These are phyloP conservation scores for Hygrophorus pudorinus DNA, from an alignment of 768 basidiomycete species.

Conservation along the genomic window DNA sequence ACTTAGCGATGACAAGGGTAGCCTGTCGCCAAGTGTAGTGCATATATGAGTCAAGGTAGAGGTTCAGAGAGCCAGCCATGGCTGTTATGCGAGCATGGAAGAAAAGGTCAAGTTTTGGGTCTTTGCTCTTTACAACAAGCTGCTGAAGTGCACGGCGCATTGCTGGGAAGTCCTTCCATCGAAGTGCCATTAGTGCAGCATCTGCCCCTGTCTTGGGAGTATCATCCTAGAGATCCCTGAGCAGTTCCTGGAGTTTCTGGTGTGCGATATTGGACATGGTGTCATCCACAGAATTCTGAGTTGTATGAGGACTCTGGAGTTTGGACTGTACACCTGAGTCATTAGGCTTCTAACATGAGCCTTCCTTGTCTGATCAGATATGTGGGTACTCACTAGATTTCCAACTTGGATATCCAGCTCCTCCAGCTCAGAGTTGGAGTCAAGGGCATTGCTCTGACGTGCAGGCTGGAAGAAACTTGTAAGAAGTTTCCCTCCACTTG, in stretches of 20 bases:
- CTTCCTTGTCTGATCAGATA: no score
- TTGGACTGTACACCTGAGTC: no score
- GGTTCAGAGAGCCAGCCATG: constrained; percentile 24
- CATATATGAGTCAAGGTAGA: constrained; percentile 22
- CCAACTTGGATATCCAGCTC: no score
- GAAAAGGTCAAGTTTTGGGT: constrained; percentile 21
- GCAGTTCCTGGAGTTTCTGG: not conserved
- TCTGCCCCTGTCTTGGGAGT: constrained; percentile 7
- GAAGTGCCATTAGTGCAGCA: constrained; percentile 8
- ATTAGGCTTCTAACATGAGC: no score
- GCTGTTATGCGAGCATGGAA: constrained; percentile 17
- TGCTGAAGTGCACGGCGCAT: constrained; percentile 11
- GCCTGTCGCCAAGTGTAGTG: constrained; percentile 22
- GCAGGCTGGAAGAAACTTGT: not conserved
- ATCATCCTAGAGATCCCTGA: constrained; percentile 4
- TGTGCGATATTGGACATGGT: no score
- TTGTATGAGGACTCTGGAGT: no score
- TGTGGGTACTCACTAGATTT: no score
- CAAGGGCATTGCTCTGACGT: no score
- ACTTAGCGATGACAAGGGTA: constrained; percentile 20
- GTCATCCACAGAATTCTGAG: no score
- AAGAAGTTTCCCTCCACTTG: not conserved
- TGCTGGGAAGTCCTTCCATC: constrained; percentile 13
- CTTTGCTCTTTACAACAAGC: constrained; percentile 14
- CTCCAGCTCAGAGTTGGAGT: no score